Evolutionary conservation across 495 filamentous ascomycete species (phyloP), one percentile per base, ranked within the genome.

Genomic region (Aspergillus heteromorphus): DNA sequence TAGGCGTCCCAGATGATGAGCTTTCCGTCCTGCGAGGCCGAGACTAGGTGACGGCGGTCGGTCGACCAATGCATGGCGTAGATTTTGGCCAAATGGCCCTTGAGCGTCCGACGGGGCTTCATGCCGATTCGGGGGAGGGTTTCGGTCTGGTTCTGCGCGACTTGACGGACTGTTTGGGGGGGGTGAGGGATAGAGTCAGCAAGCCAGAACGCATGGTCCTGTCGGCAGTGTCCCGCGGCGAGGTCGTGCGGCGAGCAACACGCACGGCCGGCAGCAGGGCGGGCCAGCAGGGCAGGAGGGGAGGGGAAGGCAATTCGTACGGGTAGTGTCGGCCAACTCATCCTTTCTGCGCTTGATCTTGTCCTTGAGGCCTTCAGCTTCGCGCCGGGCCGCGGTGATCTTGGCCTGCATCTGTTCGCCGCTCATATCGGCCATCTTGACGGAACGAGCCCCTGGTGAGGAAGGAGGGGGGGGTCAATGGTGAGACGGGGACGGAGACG

Each of bases 31-130:
- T 98, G 93, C 59, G 93, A 98, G 57, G 93, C 93, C 8, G 93
- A 98, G 36, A 98, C 93, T 53, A 98, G 83, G 74, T 97, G 95
- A 73, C 93, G 88, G 65, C 93, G 86, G 75, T 98, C 93, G 55
- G 95, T 98, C 17, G 95, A 97, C 93, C 93, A 98, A 77, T 98
- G 95, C 93, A 98, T 98, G 58, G 93, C 91, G 73, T 98, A 98
- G 60, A 98, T 98, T 77, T 98, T 98, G 52, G 93, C 93, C 29
- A 98, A 76, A 82, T 98, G 93, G 43, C 93, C 93, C 77, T 97
- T 97, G 54, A 98, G 76, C 30, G 91, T 95, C 67, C 89, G 88
- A 72, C 92, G 91, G 55, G 91, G 86, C 79, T 89, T 95, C 93
- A 98, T 97, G 64, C 88, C 87, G 65, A 92, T 92, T 65, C 87